Evolutionary conservation across 331 rosid species (phyloP).

Genomic region (Malus hybrid): DNA sequence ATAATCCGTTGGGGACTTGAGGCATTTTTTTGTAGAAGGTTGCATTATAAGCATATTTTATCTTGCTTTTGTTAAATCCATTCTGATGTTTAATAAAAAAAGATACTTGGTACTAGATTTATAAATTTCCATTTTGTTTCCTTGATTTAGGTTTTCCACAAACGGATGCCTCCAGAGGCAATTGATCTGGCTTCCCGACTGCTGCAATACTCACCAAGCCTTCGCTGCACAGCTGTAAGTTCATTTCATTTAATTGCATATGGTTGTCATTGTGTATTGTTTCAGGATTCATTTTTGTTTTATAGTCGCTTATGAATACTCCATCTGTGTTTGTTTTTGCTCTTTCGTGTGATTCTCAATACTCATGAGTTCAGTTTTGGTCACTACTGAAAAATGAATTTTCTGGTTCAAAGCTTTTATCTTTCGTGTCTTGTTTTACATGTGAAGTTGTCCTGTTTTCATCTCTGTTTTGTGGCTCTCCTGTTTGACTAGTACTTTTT

Average conservation of each 20-base stretch:
- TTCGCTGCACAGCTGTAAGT: constrained; percentile 92
- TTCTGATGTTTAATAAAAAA: not conserved
- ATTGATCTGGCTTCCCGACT: constrained; percentile 89
- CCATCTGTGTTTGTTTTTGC: not conserved
- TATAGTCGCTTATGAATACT: not conserved
- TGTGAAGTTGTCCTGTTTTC: not conserved
- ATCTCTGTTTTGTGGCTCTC: not conserved
- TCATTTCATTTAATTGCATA: not conserved
- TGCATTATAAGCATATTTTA: not conserved
- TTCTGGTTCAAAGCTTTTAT: not conserved
- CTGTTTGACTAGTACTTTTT: constrained; percentile 13
- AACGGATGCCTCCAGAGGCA: constrained; percentile 96
- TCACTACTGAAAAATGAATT: not conserved
- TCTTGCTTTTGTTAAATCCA: not conserved
- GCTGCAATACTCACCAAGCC: constrained; percentile 91
- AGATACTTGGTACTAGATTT: no score
- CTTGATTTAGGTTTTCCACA: constrained; percentile 69
- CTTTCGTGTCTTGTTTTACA: not conserved
- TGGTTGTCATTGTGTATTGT: not conserved
- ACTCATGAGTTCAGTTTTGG: not conserved
- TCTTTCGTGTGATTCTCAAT: not conserved
- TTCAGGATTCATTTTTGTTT: not conserved
- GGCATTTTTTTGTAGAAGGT: not conserved
- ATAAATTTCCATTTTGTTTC: not conserved
- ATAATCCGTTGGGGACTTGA: not conserved